These are phyloP conservation scores for Austroboletus niveus DNA, from an alignment of 1,284 basidiomycete species.

Conservation along the genomic window DNA sequence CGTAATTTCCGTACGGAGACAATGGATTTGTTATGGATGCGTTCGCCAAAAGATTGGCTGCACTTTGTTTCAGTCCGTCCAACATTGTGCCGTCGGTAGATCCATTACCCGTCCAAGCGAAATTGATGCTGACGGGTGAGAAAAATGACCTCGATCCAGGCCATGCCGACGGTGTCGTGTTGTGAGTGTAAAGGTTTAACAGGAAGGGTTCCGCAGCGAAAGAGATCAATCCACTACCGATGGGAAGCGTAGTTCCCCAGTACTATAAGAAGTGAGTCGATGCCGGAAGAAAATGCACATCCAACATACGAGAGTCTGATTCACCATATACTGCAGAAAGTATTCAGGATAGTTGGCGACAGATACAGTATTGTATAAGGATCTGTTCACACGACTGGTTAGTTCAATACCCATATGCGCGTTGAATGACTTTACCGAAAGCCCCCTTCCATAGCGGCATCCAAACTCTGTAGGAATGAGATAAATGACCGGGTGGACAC, in stretches of 20 bases:
- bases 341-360: constrained; percentile 20
- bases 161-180: constrained; percentile 42
- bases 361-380: constrained; percentile 23
- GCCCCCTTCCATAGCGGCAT: constrained; percentile 17
- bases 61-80: constrained; percentile 44
- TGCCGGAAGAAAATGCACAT: neutral
- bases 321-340: constrained; percentile 14
- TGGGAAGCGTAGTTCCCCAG: constrained; percentile 16
- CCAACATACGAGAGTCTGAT: constrained; percentile 18
- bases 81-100: constrained; percentile 7
- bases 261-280: constrained; percentile 2
- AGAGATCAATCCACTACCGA: constrained; percentile 34
- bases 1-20: constrained; percentile 53
- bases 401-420: neutral
- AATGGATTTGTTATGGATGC: constrained; percentile 37
- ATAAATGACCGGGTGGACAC: constrained; percentile 37
- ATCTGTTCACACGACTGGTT: constrained; percentile 8
- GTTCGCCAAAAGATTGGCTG: constrained; percentile 37
- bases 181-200: constrained; percentile 42
- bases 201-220: constrained; percentile 62
- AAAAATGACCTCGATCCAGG: constrained; percentile 46
- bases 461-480: constrained; percentile 31
- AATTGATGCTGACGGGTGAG: constrained; percentile 49
- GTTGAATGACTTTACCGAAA: constrained; percentile 17
- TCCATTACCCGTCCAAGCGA: constrained; percentile 39